Percentiles rank a stretch among this genome's conserved stretches.
Conservation (phyloP, 371 early-diverging fungal genomes). For the Basidiobolus meristosporus region DNA sequence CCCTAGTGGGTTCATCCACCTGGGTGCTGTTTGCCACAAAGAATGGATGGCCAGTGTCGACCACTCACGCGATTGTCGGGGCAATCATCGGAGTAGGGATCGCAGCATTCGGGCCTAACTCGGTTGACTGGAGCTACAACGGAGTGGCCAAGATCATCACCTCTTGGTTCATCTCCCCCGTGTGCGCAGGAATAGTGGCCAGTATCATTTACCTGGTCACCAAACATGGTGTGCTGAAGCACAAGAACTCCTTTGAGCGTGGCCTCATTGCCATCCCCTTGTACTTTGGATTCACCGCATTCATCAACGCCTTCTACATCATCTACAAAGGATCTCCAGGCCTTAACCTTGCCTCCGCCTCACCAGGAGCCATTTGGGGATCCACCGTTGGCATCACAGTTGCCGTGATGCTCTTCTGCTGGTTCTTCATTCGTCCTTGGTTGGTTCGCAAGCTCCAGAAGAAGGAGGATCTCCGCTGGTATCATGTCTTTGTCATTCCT, state of each 20-base stretch:
- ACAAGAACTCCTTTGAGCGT: slow-evolving; percentile 42
- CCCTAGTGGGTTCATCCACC: slow-evolving; percentile 49
- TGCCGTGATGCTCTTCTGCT: slow-evolving; percentile 23
- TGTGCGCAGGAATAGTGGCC: slow-evolving; percentile 41
- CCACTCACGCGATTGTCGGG: slow-evolving; percentile 53
- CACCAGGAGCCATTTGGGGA: slow-evolving; percentile 24
- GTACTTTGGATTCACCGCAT: slow-evolving; percentile 53
- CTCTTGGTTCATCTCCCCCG: slow-evolving; percentile 62
- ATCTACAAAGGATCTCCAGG: slow-evolving; percentile 49
- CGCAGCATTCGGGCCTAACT: slow-evolving; percentile 37
- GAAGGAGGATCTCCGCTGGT: slow-evolving; percentile 47
- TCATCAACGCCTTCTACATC: slow-evolving; percentile 51
- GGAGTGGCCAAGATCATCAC: slow-evolving; percentile 54
- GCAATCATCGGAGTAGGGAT: slow-evolving; percentile 70
- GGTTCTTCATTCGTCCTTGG: slow-evolving; percentile 39
- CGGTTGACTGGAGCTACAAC: slow-evolving; percentile 46
- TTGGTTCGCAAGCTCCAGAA: slow-evolving; percentile 32
- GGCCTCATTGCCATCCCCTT: slow-evolving; percentile 60
- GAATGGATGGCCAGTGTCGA: slow-evolving; percentile 40
- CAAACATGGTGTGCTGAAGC: slow-evolving; percentile 34
- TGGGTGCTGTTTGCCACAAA: slow-evolving; percentile 66
- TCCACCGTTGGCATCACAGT: slow-evolving; percentile 31
- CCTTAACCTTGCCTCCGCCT: slow-evolving; percentile 15
- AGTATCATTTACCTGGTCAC: slow-evolving; percentile 42
- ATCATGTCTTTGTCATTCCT: slow-evolving; percentile 36